Evolutionary conservation across 2,329 filamentous ascomycete genomes (phyloP).

Genomic region (Calonectria pteridis): DNA sequence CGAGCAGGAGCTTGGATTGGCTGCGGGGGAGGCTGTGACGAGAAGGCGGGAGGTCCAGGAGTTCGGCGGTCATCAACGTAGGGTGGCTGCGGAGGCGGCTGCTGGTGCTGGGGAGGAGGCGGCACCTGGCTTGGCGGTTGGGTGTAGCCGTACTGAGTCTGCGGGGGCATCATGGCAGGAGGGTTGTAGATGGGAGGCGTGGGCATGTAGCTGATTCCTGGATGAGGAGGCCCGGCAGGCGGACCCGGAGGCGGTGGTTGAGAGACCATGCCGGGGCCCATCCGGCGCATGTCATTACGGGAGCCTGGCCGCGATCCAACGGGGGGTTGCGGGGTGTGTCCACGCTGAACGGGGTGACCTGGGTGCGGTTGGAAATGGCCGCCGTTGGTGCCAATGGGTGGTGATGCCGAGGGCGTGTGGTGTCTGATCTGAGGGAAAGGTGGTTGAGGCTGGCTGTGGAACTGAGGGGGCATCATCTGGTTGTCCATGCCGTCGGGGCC

Average conservation of each 20-base stretch:
- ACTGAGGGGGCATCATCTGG: constrained; percentile 78
- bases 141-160: constrained; percentile 38
- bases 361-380: constrained; percentile 71
- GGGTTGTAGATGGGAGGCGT: constrained; percentile 88
- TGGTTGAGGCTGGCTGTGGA: constrained; percentile 69
- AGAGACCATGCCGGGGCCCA: constrained; percentile 80
- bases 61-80: constrained; percentile 84
- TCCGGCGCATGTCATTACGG: constrained; percentile 81
- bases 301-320: constrained; percentile 78
- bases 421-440: constrained; percentile 87
- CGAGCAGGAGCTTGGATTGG: constrained; percentile 60
- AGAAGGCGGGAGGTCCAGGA: constrained; percentile 76
- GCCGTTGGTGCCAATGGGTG: constrained; percentile 82
- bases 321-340: constrained; percentile 84
- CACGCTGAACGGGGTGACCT: constrained; percentile 64
- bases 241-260: constrained; percentile 65
- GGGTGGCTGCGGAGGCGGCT: constrained; percentile 67
- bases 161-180: constrained; percentile 51
- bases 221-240: constrained; percentile 66
- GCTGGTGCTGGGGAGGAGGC: constrained; percentile 54
- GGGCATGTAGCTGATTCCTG: constrained; percentile 84
- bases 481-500: constrained; percentile 67
- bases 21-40: constrained; percentile 67
- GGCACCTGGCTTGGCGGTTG: constrained; percentile 45
- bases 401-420: constrained; percentile 86